phyloP scores from a whole-genome alignment of 1,139 yeast genomes.

The Geotrichum australiense region DNA sequence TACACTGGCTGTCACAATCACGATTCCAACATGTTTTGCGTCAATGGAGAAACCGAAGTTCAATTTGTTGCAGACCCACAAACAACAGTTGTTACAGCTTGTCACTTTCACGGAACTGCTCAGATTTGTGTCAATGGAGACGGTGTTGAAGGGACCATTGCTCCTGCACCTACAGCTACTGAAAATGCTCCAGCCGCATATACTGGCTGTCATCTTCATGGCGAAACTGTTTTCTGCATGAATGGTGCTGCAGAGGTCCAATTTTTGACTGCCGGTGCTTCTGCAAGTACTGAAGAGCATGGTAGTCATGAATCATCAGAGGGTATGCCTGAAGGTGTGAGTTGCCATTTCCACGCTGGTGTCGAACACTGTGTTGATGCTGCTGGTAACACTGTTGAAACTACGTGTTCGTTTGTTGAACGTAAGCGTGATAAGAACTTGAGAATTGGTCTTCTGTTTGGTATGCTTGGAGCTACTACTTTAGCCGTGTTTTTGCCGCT shows the following conservation, averaged over 20 bases:
- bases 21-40: conserved; percentile 5
- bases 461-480: conserved; percentile 32
- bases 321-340: conserved; percentile 7
- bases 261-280: conserved; percentile 23
- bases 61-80: conserved; percentile 10
- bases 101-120: conserved; percentile 33
- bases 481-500: conserved; percentile 34
- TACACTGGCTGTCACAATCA: conserved; percentile 12
- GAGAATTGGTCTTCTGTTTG: conserved; percentile 34
- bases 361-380: conserved; percentile 37
- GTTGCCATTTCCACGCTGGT: conserved; percentile 40
- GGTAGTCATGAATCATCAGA: conserved; percentile 17
- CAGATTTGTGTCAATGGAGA: conserved; percentile 31
- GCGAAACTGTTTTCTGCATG: conserved; percentile 29
- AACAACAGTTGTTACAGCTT: conserved; percentile 27
- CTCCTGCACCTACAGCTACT: conserved; percentile 31
- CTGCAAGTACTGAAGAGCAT: neutral
- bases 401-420: conserved; percentile 20
- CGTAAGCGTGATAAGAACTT: conserved; percentile 33
- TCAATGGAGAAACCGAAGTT: conserved; percentile 9
- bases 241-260: conserved; percentile 28
- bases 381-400: conserved; percentile 20
- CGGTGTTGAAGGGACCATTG: conserved; percentile 33
- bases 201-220: conserved; percentile 35
- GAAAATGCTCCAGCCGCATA: conserved; percentile 28